Evolutionary conservation across 345 rosid genomes (phyloP), one percentile per base, ranked within the genome.

Genomic region (Gossypium ekmanianum): DNA sequence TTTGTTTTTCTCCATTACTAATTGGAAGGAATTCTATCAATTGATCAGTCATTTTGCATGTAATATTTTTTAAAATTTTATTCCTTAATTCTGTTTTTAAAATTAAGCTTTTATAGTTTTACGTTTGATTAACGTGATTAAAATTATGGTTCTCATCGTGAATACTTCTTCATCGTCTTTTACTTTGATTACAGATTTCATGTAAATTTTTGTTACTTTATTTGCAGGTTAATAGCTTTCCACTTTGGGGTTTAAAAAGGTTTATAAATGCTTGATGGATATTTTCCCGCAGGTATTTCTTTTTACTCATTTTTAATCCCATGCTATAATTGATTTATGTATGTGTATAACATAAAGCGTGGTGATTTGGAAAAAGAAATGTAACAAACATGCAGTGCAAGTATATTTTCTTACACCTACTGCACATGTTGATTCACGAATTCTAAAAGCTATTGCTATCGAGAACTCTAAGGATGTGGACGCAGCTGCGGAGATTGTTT

Each of bases 361-460:
- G 5, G 41, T 34, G 7, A 34, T 34, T 34, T 34, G 7, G 41
- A 4, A 34, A 29, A 5, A 34, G 63, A 24, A 24, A 63, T 39
- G 8, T 39, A 39, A 29, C 44, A 27, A 27, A 16, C 66, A 61
- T 61, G 10, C 12, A 0, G 67, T 62, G 9, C 34, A 34, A 63
- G 41, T 34, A 34, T 34, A 39, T 61, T 29, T 39, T 17, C 22
- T 17, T 39, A 17, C 24, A n/a, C 14, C 26, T 64, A 3, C 7
- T 48, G 45, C 29, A 7, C 85, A 95, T 98, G 78, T 93, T 77
- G 99, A 95, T 83, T 27, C 81, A 10, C 91, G 20, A 51, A 26
- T 91, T 56, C 74, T 96, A 72, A 93, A 84, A 87, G 97, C 97
- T 82, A 91, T 90, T 79, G 97, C 99, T 47, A 87, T 90, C 74